Percentiles rank a stretch among this genome's conserved stretches.
Evolutionary conservation across 768 basidiomycete species (phyloP).

Genomic region (Lactarius hengduanensis): DNA sequence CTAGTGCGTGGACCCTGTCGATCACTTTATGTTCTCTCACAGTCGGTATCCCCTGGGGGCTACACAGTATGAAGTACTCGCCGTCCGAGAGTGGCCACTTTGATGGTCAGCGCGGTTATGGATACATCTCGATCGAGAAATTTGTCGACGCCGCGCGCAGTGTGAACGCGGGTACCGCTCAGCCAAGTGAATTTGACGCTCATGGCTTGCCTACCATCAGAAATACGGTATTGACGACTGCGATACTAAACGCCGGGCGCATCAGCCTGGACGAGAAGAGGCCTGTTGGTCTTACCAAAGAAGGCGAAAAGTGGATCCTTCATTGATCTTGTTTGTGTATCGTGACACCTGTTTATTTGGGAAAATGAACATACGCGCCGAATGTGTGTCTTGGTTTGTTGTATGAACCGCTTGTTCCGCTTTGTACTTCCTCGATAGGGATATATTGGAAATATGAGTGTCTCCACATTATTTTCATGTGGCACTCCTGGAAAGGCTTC

Average conservation of each 20-base stretch:
- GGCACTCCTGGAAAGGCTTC: neutral
- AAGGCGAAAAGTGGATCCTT: constrained; percentile 62
- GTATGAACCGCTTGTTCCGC: constrained; percentile 12
- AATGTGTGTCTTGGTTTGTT: neutral
- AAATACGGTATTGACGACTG: constrained; percentile 84
- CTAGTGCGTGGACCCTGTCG: constrained; percentile 56
- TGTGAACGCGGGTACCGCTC: constrained; percentile 68
- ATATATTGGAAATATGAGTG: constrained; percentile 9
- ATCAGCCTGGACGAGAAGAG: constrained; percentile 89
- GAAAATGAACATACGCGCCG: constrained; percentile 9
- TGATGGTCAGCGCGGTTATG: constrained; percentile 92
- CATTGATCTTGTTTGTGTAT: constrained; percentile 45
- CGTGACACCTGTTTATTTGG: constrained; percentile 14
- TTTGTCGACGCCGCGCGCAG: constrained; percentile 81
- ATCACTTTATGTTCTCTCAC: constrained; percentile 1
- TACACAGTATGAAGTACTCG: constrained; percentile 85
- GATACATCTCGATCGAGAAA: constrained; percentile 88
- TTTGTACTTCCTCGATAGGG: constrained; percentile 15
- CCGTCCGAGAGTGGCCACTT: constrained; percentile 90
- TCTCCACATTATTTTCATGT: neutral
- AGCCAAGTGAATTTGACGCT: constrained; percentile 71
- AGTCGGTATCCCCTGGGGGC: neutral
- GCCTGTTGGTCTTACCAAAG: constrained; percentile 72
- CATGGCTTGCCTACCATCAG: constrained; percentile 84
- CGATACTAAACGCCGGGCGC: constrained; percentile 87